Percentiles rank a stretch among this genome's conserved stretches.
Evolutionary conservation across 192 early-diverging fungal genomes (phyloP).

Genomic region (Coemansia sp.): DNA sequence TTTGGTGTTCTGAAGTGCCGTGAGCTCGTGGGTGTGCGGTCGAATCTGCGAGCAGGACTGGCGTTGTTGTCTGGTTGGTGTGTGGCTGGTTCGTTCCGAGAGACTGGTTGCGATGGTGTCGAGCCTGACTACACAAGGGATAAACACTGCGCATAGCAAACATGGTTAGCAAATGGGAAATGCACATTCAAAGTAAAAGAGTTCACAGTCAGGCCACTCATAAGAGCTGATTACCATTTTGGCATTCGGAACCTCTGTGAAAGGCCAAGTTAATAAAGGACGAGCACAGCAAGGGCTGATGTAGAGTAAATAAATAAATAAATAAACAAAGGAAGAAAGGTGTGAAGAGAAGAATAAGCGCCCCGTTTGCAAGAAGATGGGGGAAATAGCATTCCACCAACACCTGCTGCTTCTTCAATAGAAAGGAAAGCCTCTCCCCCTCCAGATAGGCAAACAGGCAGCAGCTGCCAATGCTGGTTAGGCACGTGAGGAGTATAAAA

Average conservation of each 20-base stretch:
- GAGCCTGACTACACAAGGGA: neutral
- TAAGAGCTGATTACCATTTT: slow-evolving; percentile 3
- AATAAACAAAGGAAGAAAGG: neutral
- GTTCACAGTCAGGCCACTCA: neutral
- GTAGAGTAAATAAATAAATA: neutral
- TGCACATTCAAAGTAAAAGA: neutral
- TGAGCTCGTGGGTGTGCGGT: slow-evolving; percentile 34
- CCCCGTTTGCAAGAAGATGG: neutral
- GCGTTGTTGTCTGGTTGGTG: slow-evolving; percentile 5
- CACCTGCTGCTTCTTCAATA: neutral
- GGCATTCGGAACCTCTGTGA: neutral
- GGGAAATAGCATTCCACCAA: neutral
- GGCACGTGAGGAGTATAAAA: neutral
- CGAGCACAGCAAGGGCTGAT: neutral
- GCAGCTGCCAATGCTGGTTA: neutral
- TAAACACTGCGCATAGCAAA: neutral
- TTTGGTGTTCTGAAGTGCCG: slow-evolving; percentile 13
- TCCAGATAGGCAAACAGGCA: neutral
- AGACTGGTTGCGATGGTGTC: neutral
- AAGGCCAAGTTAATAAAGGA: neutral
- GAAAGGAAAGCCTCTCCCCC: neutral
- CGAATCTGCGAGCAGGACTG: slow-evolving; percentile 32
- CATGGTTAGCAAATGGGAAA: neutral
- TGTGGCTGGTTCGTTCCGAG: slow-evolving; percentile 8
- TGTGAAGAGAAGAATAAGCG: neutral